These are phyloP conservation scores for Cryphonectria carpinicola DNA, from an alignment of 2,329 filamentous ascomycete genomes.

Conservation along the genomic window DNA sequence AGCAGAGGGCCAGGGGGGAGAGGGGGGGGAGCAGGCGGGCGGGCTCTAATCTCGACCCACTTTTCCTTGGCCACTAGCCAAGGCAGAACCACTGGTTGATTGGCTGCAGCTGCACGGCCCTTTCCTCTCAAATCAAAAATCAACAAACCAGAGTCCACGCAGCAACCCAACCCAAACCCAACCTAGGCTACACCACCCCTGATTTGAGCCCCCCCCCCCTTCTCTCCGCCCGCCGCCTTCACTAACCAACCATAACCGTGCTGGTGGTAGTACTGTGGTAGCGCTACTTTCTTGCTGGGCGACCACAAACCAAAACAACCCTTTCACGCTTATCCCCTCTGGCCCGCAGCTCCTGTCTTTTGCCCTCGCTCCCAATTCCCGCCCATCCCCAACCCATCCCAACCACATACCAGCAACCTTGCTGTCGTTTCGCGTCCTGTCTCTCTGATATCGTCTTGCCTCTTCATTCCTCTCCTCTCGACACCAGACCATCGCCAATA, in stretches of 20 bases:
- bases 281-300: conserved; percentile 2
- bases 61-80: not conserved
- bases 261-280: not conserved
- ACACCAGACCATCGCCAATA: conserved; percentile 50
- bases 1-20: too few relatives aligned
- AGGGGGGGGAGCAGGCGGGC: not conserved
- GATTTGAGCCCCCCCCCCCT: not conserved
- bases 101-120: conserved; percentile 3
- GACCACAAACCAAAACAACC: conserved; percentile 10
- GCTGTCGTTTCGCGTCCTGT: conserved; percentile 17
- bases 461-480: conserved; percentile 10
- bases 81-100: not conserved
- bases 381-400: not conserved
- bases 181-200: not conserved
- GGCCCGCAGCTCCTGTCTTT: conserved; percentile 22
- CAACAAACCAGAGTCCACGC: conserved; percentile 24
- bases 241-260: not conserved
- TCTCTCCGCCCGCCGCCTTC: not conserved
- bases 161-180: conserved; percentile 1
- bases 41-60: not conserved
- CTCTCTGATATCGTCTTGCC: conserved; percentile 7
- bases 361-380: conserved; percentile 19
- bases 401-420: conserved; percentile 21
- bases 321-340: conserved; percentile 18
- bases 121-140: conserved; percentile 24